Base-by-base conservation (phyloP, 2,329 filamentous ascomycete genomes). In the Aspergillus sp. region DNA sequence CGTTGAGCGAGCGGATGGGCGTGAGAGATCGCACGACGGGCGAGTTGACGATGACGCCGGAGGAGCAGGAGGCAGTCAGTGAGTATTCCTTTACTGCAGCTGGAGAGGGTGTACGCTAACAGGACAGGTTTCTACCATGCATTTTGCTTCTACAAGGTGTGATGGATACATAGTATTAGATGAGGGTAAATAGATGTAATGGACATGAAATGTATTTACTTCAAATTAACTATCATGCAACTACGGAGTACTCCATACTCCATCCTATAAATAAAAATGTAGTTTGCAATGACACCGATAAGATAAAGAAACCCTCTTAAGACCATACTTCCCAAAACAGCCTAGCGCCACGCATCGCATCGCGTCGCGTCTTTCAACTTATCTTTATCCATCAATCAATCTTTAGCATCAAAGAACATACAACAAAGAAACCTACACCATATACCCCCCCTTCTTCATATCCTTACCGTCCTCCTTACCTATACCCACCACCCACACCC, bases 101-200 rank as follows among this genome's bases (percentile, higher is more conserved):
- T 41, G 39, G 21, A 1, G 19, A 53, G n/a, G 3, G 11, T 50
- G 25, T 8, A 27, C 25, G 47, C 68, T 71, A 56, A 74, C 56
- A 15, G 41, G 15, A 32, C 41, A 71, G 82, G 81, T 69, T 96
- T 98, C 72, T 98, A 98, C 72, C 86, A 96, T 69, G 93, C 91
- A 1, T 98, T 98, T 72, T 96, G 92, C 79, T 98, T 98, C 77
- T 96, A 97, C 78, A 96, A 97, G 81, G 91, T 96, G 49, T 95
- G 32, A 36, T 13, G 62, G 36, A 11, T 13, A 36, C 64, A 36
- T 36, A 36, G 32, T 13, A 36, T 30, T 30, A 36, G 32, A 36
- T 36, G 10, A 36, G 32, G 32, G 32, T 36, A 36, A 36, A 36
- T 36, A 36, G 32, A 36, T 36, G 11, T 36, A 36, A 36, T 36